phyloP scores from a whole-genome alignment of 1,284 basidiomycete genomes.

The Anthracocystis setariae region DNA sequence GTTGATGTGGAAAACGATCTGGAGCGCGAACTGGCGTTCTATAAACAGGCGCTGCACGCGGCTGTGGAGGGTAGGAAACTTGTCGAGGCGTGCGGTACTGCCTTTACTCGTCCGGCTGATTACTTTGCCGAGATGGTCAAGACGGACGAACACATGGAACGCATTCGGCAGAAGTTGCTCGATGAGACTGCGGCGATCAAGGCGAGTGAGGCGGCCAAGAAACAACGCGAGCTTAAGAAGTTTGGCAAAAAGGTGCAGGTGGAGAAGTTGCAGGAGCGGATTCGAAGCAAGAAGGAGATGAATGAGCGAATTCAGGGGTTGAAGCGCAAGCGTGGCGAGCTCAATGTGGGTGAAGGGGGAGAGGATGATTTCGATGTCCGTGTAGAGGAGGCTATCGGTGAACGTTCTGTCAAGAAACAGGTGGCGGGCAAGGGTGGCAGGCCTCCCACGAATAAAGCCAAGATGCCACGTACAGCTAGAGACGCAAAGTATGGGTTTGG shows the following conservation, averaged over 20 bases:
- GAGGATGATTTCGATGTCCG: conserved; percentile 81
- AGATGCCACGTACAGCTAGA: conserved; percentile 59
- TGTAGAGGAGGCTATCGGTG: conserved; percentile 72
- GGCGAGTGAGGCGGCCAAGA: conserved; percentile 88
- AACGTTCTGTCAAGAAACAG: conserved; percentile 17
- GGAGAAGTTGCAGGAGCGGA: conserved; percentile 83
- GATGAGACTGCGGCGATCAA: conserved; percentile 91
- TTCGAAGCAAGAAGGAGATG: conserved; percentile 81
- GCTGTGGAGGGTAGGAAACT: conserved; percentile 80
- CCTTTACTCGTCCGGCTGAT: conserved; percentile 91
- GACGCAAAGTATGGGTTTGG: conserved; percentile 65
- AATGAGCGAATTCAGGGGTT: conserved; percentile 70
- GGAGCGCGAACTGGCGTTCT: conserved; percentile 94
- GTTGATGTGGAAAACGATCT: conserved; percentile 81
- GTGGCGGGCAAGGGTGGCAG: conserved; percentile 12
- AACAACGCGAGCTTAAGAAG: conserved; percentile 94
- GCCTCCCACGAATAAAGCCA: conserved; percentile 29
- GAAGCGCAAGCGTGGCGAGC: conserved; percentile 74
- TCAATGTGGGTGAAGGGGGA: conserved; percentile 39
- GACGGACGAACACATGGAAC: conserved; percentile 96
- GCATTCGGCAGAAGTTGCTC: conserved; percentile 87
- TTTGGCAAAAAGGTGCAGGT: conserved; percentile 95
- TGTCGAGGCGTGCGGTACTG: conserved; percentile 78
- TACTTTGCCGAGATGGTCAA: conserved; percentile 99
- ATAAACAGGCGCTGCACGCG: conserved; percentile 90